Percentiles rank a stretch among this genome's conserved stretches.
Evolutionary conservation across 306 rosid species (phyloP).

Genomic region (Quercus suber): DNA sequence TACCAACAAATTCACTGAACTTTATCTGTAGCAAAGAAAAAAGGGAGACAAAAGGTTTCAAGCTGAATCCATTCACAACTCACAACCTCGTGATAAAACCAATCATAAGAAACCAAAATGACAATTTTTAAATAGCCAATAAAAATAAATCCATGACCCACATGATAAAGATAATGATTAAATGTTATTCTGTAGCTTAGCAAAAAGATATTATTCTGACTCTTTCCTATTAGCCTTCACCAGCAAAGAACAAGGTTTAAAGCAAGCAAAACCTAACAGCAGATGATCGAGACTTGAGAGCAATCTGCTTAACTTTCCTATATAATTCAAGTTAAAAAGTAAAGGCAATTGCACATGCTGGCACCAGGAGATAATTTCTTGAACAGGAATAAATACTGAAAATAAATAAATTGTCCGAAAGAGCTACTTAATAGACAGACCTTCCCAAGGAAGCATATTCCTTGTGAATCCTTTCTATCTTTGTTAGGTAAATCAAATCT

Average conservation of each 20-base stretch:
- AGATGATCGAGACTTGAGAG: too few species aligned
- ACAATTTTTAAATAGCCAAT: constrained; percentile 7
- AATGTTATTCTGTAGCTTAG: not conserved
- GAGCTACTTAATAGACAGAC: constrained; percentile 32
- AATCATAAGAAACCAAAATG: not conserved
- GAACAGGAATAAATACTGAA: not conserved
- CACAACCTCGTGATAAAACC: constrained; percentile 12
- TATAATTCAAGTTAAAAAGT: too few species aligned
- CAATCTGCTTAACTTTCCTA: too few species aligned
- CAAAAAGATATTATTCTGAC: too few species aligned
- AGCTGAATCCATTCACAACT: constrained; percentile 15
- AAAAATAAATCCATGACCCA: not conserved
- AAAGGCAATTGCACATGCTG: not conserved
- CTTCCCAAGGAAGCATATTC: constrained; percentile 98
- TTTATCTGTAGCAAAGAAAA: constrained; percentile 54
- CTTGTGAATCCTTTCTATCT: constrained; percentile 95
- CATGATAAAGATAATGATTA: not conserved
- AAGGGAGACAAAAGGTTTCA: not conserved
- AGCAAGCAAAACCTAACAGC: too few species aligned
- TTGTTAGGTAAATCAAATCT: constrained; percentile 81
- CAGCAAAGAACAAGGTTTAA: constrained; percentile 6
- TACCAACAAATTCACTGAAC: constrained; percentile 86
- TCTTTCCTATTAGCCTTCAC: constrained; percentile 1
- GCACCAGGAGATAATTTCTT: not conserved
- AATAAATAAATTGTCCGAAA: not conserved